These are phyloP conservation scores for Boletus reticulatus DNA, from an alignment of 768 basidiomycete species.

Conservation along the genomic window DNA sequence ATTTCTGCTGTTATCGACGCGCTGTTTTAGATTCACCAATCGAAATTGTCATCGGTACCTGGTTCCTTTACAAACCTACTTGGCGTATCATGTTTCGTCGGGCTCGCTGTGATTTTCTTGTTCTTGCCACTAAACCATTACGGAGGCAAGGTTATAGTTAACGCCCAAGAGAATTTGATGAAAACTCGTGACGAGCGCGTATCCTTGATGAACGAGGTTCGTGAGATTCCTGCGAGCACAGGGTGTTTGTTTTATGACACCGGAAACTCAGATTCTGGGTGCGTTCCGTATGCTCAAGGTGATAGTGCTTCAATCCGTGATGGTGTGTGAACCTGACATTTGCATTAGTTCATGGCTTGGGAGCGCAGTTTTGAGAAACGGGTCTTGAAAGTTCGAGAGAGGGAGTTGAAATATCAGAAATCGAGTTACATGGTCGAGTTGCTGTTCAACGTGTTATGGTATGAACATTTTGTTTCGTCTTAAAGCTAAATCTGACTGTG, in stretches of 20 bases:
- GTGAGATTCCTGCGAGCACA: slow-evolving; percentile 2
- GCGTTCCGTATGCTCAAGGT: slow-evolving; percentile 89
- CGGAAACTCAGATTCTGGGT: slow-evolving; percentile 56
- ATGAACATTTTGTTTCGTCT: slow-evolving; percentile 1
- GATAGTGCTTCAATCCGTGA: background rate
- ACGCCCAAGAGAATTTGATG: slow-evolving; percentile 84
- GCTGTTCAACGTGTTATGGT: slow-evolving; percentile 57
- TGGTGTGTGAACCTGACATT: background rate
- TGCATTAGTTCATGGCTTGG: slow-evolving; percentile 84
- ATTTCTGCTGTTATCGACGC: background rate
- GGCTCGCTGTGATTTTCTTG: slow-evolving; percentile 70
- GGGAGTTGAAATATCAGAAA: slow-evolving; percentile 81
- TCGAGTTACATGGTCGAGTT: slow-evolving; percentile 87
- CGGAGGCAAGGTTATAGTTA: slow-evolving; percentile 75
- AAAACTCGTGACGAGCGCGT: slow-evolving; percentile 90
- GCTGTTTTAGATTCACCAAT: slow-evolving; percentile 62
- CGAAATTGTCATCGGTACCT: slow-evolving; percentile 70
- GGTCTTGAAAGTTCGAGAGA: slow-evolving; percentile 69
- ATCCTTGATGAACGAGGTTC: slow-evolving; percentile 82
- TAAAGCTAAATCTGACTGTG: background rate
- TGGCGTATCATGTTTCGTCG: slow-evolving; percentile 75
- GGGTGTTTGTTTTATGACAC: background rate
- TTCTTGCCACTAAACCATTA: slow-evolving; percentile 81
- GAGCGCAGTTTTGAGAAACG: slow-evolving; percentile 84
- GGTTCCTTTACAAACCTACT: slow-evolving; percentile 75